Base-by-base conservation (phyloP, 805 yeast species). In the Spathaspora girioi region DNA sequence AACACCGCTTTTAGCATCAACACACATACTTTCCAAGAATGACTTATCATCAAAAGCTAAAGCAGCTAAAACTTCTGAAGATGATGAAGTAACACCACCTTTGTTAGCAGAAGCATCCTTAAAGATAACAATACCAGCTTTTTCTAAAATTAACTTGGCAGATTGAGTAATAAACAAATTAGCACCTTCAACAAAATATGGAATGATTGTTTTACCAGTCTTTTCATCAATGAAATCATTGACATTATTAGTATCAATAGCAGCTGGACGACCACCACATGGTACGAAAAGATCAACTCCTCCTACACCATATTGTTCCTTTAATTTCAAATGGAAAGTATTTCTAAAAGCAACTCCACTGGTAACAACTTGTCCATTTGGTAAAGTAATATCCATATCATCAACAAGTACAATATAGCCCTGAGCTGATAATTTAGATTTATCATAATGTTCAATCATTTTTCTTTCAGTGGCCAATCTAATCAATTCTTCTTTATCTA, bases 241-340 rank as follows among this genome's bases (percentile, higher is more conserved):
- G 53, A 92, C 94, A 62, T 88, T 94, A 68, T 83, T 86, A 56
- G 92, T 83, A 68, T 92, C 96, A 67, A 93, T 84, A 18, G 98
- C 96, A 60, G 89, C 93, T 54, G 99, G 99, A 73, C 99, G 87
- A 60, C 99, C 99, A 70, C 99, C 99, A 72, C 99, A 93, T 52
- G 99, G 99, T 43, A 92, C 97, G 71, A 94, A 92, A 64, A 93
- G 75, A 61, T 90, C 91, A 54, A 91, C 78, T 31, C 80, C 78
- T 31, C 79, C 78, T 44, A 81, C 79, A 41, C 81, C 82, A 62
- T 82, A 83, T 54, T 79, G 79, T 54, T 87, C 84, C 55, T 82
- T 80, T 53, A 87, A 67, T 58, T 83, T 81, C 58, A 89, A 77
- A 67, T 93, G 99, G 84, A 88, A 93, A 41, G 83, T 79, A 73